Evolutionary conservation across 1,284 basidiomycete genomes (phyloP), one percentile per base, ranked within the genome.

Genomic region (Tilletiopsis washingtonensis): DNA sequence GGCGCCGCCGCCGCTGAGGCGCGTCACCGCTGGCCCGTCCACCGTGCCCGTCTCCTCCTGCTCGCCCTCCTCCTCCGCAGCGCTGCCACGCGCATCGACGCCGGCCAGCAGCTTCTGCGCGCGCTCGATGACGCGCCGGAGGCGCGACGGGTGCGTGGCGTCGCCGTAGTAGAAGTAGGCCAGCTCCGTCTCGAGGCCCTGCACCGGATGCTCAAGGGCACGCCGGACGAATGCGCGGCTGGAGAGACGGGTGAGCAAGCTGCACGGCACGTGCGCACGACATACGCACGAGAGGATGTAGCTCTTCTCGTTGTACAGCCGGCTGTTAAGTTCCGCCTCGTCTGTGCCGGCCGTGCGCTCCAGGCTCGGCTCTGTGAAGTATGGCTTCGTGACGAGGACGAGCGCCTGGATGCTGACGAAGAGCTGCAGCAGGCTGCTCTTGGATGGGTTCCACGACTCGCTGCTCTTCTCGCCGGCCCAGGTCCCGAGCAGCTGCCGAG

Each of bases 351-450:
- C 53, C 17, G 56, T 21, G 51, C 56, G 57, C 38, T 69, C 59
- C 44, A 54, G 60, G 14, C 50, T 49, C 21, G 56, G 47, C 40
- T 63, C 41, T 54, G 53, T 66, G 43, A 41, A 54, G 47, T 74
- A 94, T 78, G 90, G 90, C 67, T 91, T 85, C 66, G 86, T 85
- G 5, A 93, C 89, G 5, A 96, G 79, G 7, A 96, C 91, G 12
- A 94, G 78, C 12, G 88, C 89, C 67, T 93, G 90, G 46, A 94
- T 93, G 14, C 88, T 91, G 14, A 96, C 87, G 49, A 94, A 82
- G 0, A 88, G 87, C 74, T 96, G 91, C 5, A 96, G 79, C 34
- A 96, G 76, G 9, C 88, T 91, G 2, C 87, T 91, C 54, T 75
- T 75, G 25, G 62, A 60, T 80, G 81, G 59, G 81, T 79, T 51